Conservation (phyloP, 1,139 yeast genomes). For the Blastobotrys indianensis region DNA sequence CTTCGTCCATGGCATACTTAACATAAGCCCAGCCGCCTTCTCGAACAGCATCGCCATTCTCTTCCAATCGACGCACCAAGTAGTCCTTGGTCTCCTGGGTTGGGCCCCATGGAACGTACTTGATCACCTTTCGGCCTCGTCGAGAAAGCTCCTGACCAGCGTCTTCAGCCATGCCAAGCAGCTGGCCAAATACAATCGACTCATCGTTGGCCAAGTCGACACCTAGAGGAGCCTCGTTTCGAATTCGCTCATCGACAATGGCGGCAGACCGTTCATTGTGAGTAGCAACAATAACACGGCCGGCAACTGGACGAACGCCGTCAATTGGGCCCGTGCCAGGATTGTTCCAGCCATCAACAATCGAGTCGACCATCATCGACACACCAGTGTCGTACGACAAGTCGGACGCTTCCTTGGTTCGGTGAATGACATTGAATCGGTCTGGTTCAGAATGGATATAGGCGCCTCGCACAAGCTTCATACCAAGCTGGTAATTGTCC, state of each 20-base stretch:
- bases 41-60: constrained; percentile 94
- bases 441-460: constrained; percentile 85
- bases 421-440: constrained; percentile 61
- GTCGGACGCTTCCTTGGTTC: constrained; percentile 74
- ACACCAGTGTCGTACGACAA: constrained; percentile 68
- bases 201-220: constrained; percentile 24
- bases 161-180: constrained; percentile 94
- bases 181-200: constrained; percentile 78
- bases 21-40: constrained; percentile 71
- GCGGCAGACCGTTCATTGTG: constrained; percentile 81
- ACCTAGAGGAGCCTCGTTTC: constrained; percentile 25
- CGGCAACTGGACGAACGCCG: constrained; percentile 41
- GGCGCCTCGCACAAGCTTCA: constrained; percentile 96
- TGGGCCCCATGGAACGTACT: constrained; percentile 98
- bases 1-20: constrained; percentile 19
- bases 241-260: constrained; percentile 56
- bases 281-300: constrained; percentile 87
- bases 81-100: constrained; percentile 91
- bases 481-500: constrained; percentile 64
- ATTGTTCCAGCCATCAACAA: constrained; percentile 47
- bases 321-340: constrained; percentile 22
- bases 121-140: constrained; percentile 67
- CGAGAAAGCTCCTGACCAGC: constrained; percentile 69
- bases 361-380: constrained; percentile 54
- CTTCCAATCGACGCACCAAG: constrained; percentile 84